These are phyloP conservation scores for Hyaloscypha variabilis DNA, from an alignment of 495 filamentous ascomycete genomes.

Conservation along the genomic window DNA sequence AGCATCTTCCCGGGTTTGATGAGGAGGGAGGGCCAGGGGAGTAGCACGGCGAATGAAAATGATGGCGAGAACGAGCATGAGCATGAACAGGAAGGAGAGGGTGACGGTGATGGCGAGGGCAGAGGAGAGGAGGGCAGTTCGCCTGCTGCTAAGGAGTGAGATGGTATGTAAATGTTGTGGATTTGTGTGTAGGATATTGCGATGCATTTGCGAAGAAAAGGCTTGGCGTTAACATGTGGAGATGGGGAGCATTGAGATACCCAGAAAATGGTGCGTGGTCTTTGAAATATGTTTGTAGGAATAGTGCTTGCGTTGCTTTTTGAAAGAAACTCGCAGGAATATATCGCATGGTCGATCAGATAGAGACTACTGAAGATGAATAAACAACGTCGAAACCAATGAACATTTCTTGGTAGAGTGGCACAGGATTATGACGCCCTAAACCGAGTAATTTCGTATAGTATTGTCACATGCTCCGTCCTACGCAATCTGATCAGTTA, in stretches of 20 bases:
- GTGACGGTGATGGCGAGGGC: slow-evolving; percentile 10
- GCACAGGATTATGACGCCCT: too few relatives aligned
- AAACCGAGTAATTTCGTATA: too few relatives aligned
- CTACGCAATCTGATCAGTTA: too few relatives aligned
- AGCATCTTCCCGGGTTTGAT: slow-evolving; percentile 39
- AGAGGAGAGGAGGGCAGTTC: not conserved
- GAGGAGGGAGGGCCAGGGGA: slow-evolving; percentile 14
- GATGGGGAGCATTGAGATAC: not conserved
- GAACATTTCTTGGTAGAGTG: too few relatives aligned
- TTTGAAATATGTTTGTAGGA: not conserved
- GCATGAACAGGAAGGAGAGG: slow-evolving; percentile 18
- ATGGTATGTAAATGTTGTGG: not conserved
- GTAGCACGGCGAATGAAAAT: slow-evolving; percentile 17
- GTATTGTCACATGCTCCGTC: too few relatives aligned
- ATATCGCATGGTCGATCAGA: too few relatives aligned
- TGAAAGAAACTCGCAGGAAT: too few relatives aligned
- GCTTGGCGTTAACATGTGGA: not conserved
- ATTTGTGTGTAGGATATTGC: not conserved
- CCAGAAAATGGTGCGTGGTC: not conserved
- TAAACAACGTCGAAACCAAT: too few relatives aligned
- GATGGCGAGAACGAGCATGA: slow-evolving; percentile 1
- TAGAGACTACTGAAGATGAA: too few relatives aligned
- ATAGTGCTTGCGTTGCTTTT: not conserved
- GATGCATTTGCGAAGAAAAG: not conserved
- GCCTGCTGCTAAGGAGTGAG: not conserved